These are phyloP conservation scores for Ramaria sp. DNA, from an alignment of 768 basidiomycete genomes.

Conservation along the genomic window DNA sequence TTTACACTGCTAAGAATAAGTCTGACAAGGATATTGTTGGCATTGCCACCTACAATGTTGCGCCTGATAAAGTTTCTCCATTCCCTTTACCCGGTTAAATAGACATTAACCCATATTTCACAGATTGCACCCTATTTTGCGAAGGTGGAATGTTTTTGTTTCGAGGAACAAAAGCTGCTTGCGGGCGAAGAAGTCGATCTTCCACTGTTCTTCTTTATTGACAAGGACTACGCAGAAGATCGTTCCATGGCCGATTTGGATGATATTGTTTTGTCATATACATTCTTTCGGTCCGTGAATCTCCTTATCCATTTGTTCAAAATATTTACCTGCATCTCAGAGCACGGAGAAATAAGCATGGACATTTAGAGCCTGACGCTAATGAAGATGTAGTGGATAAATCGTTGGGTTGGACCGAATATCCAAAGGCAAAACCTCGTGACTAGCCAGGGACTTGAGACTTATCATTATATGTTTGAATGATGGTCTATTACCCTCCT, in stretches of 20 bases:
- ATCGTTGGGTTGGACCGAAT: conserved; percentile 27
- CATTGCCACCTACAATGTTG: conserved; percentile 98
- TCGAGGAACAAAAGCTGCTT: conserved; percentile 92
- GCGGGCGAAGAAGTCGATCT: conserved; percentile 97
- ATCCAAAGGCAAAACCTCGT: conserved; percentile 2
- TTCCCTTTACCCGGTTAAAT: neutral
- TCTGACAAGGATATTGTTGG: conserved; percentile 87
- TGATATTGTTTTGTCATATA: conserved; percentile 91
- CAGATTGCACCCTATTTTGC: conserved; percentile 98
- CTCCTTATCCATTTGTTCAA: neutral
- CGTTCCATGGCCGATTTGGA: conserved; percentile 78
- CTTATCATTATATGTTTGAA: no score
- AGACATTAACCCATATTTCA: neutral
- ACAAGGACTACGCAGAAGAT: conserved; percentile 93
- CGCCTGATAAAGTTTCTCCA: conserved; percentile 68
- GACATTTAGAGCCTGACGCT: conserved; percentile 88
- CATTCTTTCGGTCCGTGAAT: conserved; percentile 79
- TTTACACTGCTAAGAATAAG: conserved; percentile 87
- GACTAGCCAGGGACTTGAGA: neutral
- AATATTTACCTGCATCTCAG: conserved; percentile 30
- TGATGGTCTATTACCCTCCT: no score
- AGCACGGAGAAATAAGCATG: conserved; percentile 74
- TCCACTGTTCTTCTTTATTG: conserved; percentile 97
- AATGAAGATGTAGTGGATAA: conserved; percentile 65
- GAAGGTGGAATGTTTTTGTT: conserved; percentile 99